Evolutionary conservation across 352 stramenopile genomes (phyloP).

Genomic region (Pythium apleroticum): DNA sequence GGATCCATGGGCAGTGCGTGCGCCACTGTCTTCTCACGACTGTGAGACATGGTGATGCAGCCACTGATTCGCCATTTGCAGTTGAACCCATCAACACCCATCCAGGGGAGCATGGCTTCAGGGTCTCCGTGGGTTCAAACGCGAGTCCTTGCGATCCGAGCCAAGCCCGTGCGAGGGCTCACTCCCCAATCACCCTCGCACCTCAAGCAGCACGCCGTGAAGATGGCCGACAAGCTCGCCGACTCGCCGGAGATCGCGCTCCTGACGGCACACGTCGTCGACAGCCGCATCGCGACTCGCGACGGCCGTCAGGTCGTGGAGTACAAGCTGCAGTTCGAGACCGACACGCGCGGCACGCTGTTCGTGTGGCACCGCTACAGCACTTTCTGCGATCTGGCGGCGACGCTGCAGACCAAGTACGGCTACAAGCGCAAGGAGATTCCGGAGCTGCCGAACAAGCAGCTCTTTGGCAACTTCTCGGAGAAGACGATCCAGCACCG

Average conservation of each 20-base stretch:
- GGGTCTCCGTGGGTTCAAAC: too few species aligned
- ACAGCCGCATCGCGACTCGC: constrained; percentile 36
- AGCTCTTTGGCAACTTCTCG: constrained; percentile 40
- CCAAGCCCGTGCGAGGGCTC: too few species aligned
- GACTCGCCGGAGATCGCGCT: constrained; percentile 34
- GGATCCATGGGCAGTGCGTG: too few species aligned
- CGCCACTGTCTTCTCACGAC: too few species aligned
- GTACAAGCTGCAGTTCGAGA: constrained; percentile 54
- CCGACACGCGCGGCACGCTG: constrained; percentile 37
- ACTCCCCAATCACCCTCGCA: neutral
- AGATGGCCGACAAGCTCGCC: constrained; percentile 37
- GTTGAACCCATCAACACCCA: too few species aligned
- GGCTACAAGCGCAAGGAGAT: constrained; percentile 40
- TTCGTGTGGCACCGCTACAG: constrained; percentile 56
- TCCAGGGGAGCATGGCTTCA: too few species aligned
- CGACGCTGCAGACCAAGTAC: constrained; percentile 40
- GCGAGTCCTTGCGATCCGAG: too few species aligned
- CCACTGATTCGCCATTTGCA: too few species aligned
- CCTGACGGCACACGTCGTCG: constrained; percentile 33
- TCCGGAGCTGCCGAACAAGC: constrained; percentile 43
- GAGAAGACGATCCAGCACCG: constrained; percentile 44
- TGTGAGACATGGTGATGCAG: too few species aligned
- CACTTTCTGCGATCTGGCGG: constrained; percentile 42
- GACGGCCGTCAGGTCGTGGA: constrained; percentile 45
- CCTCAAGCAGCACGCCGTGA: constrained; percentile 33